phyloP scores from a whole-genome alignment of 305 asterid species.

The Fraxinus albicans region DNA sequence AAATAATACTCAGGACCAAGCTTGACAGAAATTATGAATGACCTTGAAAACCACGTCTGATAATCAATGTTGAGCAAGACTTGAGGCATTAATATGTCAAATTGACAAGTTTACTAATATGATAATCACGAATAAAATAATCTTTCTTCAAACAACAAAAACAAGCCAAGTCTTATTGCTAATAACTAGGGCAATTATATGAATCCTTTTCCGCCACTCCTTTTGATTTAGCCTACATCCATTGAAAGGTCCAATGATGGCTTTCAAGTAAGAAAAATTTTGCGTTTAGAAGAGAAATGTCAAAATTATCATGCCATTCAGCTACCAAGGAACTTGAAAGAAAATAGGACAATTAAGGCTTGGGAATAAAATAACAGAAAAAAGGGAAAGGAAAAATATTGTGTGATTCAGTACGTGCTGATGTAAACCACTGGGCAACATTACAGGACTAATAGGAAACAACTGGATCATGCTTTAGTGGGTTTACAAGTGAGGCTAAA shows the following conservation, averaged over 20 bases:
- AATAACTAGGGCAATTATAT: not conserved
- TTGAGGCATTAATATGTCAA: not conserved
- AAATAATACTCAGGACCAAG: not conserved
- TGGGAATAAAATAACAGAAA: not conserved
- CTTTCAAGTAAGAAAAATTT: not conserved
- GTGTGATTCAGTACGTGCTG: not conserved
- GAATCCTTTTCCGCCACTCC: not conserved
- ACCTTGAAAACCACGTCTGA: not conserved
- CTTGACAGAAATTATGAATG: not conserved
- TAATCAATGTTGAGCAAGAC: not conserved
- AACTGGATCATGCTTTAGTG: not conserved
- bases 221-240: not conserved
- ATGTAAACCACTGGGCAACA: not conserved
- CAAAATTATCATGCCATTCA: not conserved
- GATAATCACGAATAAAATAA: not conserved
- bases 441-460: not conserved
- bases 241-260: not conserved
- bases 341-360: not conserved
- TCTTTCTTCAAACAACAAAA: not conserved
- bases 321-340: not conserved
- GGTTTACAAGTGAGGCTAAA: not conserved
- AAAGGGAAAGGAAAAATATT: not conserved
- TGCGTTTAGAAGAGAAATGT: not conserved
- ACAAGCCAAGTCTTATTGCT: not conserved
- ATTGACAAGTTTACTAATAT: not conserved